A percentile compares a stretch with the other conserved stretches of the same genome.
Conservation (phyloP, 2,329 filamentous ascomycete genomes). For the Nothophoma quercina region DNA sequence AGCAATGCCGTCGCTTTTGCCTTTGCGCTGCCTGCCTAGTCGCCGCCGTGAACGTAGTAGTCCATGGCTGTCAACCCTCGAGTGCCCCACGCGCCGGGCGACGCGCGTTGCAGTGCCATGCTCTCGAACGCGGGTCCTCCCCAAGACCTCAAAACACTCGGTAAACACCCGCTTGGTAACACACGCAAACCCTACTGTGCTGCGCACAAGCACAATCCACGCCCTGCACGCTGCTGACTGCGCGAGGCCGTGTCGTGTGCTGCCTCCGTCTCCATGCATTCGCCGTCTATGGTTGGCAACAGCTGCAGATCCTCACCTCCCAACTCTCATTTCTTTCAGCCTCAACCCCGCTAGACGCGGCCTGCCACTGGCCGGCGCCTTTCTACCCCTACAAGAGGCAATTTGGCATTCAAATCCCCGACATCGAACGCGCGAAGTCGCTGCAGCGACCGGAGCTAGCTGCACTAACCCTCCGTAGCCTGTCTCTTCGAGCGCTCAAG, state of each 20-base stretch:
- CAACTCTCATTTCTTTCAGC: constrained; percentile 5
- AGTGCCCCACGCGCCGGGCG: no score
- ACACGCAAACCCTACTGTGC: no score
- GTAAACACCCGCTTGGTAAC: no score
- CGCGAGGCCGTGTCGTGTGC: not conserved
- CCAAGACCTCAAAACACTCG: no score
- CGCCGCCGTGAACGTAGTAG: not conserved
- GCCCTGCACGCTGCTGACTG: no score
- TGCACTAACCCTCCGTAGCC: constrained; percentile 1
- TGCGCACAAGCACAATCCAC: no score
- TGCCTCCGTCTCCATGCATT: not conserved
- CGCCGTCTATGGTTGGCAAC: not conserved
- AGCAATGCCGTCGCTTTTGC: not conserved
- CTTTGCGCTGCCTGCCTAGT: constrained; percentile 1
- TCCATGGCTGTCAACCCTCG: no score
- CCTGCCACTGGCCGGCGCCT: not conserved
- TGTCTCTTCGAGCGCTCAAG: constrained; percentile 1
- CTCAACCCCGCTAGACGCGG: constrained; percentile 11
- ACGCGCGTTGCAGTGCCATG: constrained; percentile 5
- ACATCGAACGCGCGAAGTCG: not conserved
- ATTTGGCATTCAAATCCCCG: not conserved
- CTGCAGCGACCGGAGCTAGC: constrained; percentile 1
- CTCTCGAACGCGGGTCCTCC: no score
- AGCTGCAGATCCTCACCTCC: not conserved
- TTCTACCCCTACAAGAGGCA: not conserved